phyloP scores from a whole-genome alignment of 1,284 basidiomycete species.

The Tremellales sp. region DNA sequence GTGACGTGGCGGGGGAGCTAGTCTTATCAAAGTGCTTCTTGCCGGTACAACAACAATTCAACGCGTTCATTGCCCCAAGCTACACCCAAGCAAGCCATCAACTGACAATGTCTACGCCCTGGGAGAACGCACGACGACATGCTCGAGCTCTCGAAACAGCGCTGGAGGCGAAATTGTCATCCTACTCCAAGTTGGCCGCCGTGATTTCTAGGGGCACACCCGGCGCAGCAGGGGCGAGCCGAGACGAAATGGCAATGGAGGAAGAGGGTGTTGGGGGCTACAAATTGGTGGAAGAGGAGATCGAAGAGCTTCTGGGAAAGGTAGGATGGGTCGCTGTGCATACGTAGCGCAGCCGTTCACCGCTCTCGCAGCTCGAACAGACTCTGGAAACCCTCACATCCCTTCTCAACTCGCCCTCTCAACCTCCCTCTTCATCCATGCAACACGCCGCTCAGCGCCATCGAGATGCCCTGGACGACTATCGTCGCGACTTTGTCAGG shows the following conservation, averaged over 20 bases:
- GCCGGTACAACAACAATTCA: neutral
- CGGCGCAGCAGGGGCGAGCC: slow-evolving; percentile 22
- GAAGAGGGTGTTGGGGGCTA: slow-evolving; percentile 67
- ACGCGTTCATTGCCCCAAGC: neutral
- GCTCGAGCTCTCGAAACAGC: slow-evolving; percentile 86
- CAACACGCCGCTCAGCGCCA: slow-evolving; percentile 85
- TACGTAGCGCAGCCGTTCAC: too few species aligned
- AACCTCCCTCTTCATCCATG: slow-evolving; percentile 77
- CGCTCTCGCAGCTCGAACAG: slow-evolving; percentile 82
- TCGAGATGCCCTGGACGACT: slow-evolving; percentile 83
- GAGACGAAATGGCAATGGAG: slow-evolving; percentile 34
- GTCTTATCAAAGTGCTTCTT: too few species aligned
- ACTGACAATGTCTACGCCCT: slow-evolving; percentile 37
- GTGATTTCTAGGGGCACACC: slow-evolving; percentile 56
- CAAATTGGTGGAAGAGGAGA: slow-evolving; percentile 69
- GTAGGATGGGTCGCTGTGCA: slow-evolving; percentile 49
- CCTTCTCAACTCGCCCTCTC: slow-evolving; percentile 65
- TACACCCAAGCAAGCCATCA: neutral
- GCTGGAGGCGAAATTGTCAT: slow-evolving; percentile 82
- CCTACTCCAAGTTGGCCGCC: slow-evolving; percentile 80
- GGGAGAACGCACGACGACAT: slow-evolving; percentile 65
- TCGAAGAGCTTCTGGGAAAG: slow-evolving; percentile 83
- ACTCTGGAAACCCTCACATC: slow-evolving; percentile 69
- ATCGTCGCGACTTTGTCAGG: slow-evolving; percentile 72
- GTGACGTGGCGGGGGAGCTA: too few species aligned